Evolutionary conservation across 1,139 yeast genomes (phyloP), one percentile per base, ranked within the genome.

Genomic region (Pichia sp.): DNA sequence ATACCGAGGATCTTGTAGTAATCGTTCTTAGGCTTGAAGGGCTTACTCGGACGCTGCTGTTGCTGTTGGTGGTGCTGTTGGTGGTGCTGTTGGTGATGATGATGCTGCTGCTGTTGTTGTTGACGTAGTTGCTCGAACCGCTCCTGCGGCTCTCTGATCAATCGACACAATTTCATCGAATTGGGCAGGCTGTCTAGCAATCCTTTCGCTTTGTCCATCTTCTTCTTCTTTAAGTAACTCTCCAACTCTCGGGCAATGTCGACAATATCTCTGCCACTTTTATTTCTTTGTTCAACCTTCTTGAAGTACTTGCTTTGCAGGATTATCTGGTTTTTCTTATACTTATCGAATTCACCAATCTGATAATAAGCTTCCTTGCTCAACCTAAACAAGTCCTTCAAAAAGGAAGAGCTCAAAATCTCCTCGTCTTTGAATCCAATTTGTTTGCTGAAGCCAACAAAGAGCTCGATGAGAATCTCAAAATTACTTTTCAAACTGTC

Each of bases 1-100:
- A 92, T 78, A 29, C 84, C 96, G n/a, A 93, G 73, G 3, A 88
- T 77, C 66, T 88, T 89, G 71, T 93, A 93, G 66, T 89, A 89
- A 68, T 93, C 97, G 57, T 80, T 81, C 56, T 80, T 76, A 1
- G 74, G 75, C 41, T 65, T 70, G 36, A 45, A 50, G 14, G 53
- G 51, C 33, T 46, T 47, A 4, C 29, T 34, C 72, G 77, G 43
- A 72, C 80, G 82, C 38, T 72, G 77, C 42, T 78, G 81, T 51
- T 77, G 81, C 30, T 78, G 80, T 51, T 78, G 80, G 38, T 73
- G 75, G 17, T 79, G 75, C 49, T 74, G 73, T 38, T 70, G 71
- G 55, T 74, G 75, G 51, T 20, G 24, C 3, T 20, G 70, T 58
- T 76, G 77, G 42, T 76, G 78, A 34, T 78, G 82, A 51, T 78